Evolutionary conservation across 2,329 filamentous ascomycete species (phyloP), one percentile per base, ranked within the genome.

Genomic region (Arachnomyces sp.): DNA sequence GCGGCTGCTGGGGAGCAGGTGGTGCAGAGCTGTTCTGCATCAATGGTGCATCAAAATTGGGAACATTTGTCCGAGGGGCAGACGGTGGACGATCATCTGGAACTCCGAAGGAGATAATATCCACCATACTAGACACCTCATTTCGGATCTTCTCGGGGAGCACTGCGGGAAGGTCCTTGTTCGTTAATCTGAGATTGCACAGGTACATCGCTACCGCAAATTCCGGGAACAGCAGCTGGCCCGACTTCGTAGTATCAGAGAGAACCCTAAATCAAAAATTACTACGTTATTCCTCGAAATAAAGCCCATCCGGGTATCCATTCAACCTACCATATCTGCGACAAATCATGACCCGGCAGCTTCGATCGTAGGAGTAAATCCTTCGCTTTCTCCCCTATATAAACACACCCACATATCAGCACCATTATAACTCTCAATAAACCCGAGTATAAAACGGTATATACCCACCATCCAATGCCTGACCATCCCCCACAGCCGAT

Each of bases 111-210:
- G 88, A 94, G 58, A 98, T 98, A 42, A 98, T 98, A 58, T 98
- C 92, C 31, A 98, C 92, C 89, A 98, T 96, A 65, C 92, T 94
- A 3, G 90, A 96, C 13, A 98, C 92, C 63, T 98, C 92, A 55
- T 98, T 98, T 68, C 81, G 84, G 49, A 98, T 81, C 43, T 79
- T 82, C 25, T 95, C 88, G 0, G 92, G 92, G 7, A 98, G 72
- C 4, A 59, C 63, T 2, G 72, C 57, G 0, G 92, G 92, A 16
- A 98, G 65, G 1, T 81, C 71, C 64, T 94, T 94, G 43, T 88
- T 87, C 1, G 86, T 92, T 43, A 96, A 72, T 60, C 83, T 92
- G 51, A 98, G 60, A 58, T 96, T 98, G 72, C 92, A 98, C 25
- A 98, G 77, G 55, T 98, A 98, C 92, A 98, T 96, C 46, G 92